Base-by-base conservation (phyloP, 176 grass and related monocot species). In the Eremochloa ophiuroides region DNA sequence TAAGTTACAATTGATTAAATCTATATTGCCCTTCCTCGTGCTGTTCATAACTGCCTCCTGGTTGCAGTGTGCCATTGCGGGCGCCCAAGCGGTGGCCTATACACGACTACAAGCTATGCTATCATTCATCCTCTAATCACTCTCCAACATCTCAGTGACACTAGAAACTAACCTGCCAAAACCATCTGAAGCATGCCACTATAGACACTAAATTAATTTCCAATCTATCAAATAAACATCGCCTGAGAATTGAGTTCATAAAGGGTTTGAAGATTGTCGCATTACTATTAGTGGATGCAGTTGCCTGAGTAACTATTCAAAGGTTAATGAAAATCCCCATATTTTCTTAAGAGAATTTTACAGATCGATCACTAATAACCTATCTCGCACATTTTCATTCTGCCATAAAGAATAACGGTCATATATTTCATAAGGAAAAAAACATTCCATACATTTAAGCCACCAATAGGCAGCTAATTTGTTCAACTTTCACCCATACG, bases 121-220 rank as follows among this genome's bases (percentile, higher is more conserved):
- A 55, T 55, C 20, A 2, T 23, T 8, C 51, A 55, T 55, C 51
- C 48, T 22, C 48, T 53, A 53, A 53, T 53, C 51, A 55, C 8
- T 55, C 22, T 23, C 3, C 51, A 55, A 7, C 51, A 55, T 55
- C 20, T 55, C 51, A 55, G 0, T 55, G 51, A 55, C 62, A 70
- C 61, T 23, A 40, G 81, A 67, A 76, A 85, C 76, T 85, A 77
- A 89, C 82, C 87, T 55, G 77, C 71, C 41, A 88, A 75, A 34
- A 41, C 51, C 31, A 40, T 74, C 77, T 27, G 69, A 69, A 70
- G 50, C 40, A 69, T 80, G 79, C 62, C 31, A 88, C n/a, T n/a
- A n/a, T 9, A 55, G n/a, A 55, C 50, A 55, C 48, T 53, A 70
- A 43, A 56, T 85, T 55, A 89, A 76, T n/a, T 53, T 37, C 13